Base-by-base conservation (phyloP, 495 filamentous ascomycete species). In the Annulohypoxylon maeteangense region DNA sequence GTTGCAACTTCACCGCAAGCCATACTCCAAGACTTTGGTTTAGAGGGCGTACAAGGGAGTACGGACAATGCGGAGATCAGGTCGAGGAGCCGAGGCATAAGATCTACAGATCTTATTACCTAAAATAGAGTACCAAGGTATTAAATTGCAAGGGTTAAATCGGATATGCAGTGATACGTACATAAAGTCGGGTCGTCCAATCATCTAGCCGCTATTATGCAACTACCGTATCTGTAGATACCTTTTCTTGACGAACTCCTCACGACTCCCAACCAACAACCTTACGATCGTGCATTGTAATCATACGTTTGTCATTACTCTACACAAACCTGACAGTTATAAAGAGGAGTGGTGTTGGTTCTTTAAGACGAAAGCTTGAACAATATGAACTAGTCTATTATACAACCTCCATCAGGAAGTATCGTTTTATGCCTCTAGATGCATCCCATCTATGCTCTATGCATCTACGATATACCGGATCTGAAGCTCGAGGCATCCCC, bases 321-420 rank as follows among this genome's bases (percentile, higher is more conserved):
- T 34, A 54, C 29, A 54, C 34, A 54, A 32, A 54, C 7, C 27
- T 16, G 50, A 32, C n/a, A 14, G 5, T 32, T 8, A 16, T 34
- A n/a, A 34, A n/a, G 50, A 54, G 40, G 40, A 44, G 40, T 44
- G 40, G 40, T 20, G 50, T 54, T 54, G 50, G 50, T 54, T n/a
- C 34, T 45, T 47, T 18, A 23, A 23, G 60, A 64, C 45, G 48
- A 27, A 44, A 38, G n/a, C 40, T 48, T 64, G 29, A 51, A 63
- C 20, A 58, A 53, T 57, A 65, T 60, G 50, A 75, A 67, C 65
- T 50, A 62, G 74, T 75, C 55, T 75, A 75, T 75, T 68, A 72
- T 76, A 76, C 74, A 76, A 74, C 74, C 55, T 60, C 74, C 74
- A 7, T 67, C 47, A 48, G 67, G 70, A 73, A 74, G 65, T 68